phyloP scores from a whole-genome alignment of 768 basidiomycete species.

The Cystobasidium onofrii region DNA sequence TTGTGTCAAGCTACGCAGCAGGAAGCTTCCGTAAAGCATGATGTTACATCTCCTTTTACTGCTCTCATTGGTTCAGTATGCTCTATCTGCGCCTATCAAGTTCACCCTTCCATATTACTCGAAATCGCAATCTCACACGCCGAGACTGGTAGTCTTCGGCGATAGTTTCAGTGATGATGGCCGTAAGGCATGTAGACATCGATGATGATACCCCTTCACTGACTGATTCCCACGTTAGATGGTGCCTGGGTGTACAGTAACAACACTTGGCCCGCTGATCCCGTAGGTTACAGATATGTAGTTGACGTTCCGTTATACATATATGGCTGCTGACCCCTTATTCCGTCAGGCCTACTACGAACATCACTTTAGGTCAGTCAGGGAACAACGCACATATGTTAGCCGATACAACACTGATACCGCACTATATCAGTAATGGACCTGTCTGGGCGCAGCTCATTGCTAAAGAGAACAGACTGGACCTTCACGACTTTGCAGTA shows the following conservation, averaged over 20 bases:
- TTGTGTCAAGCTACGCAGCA: background rate
- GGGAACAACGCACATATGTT: too few species aligned
- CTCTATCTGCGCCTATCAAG: background rate
- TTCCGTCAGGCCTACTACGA: constrained; percentile 1
- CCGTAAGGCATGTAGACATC: background rate
- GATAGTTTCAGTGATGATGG: constrained; percentile 1
- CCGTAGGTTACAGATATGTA: too few species aligned
- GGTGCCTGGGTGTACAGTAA: constrained; percentile 8
- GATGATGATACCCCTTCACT: too few species aligned
- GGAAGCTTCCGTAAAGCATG: background rate
- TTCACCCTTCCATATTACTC: background rate
- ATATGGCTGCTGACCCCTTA: too few species aligned
- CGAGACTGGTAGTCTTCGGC: constrained; percentile 7
- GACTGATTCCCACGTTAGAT: background rate
- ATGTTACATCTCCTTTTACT: background rate
- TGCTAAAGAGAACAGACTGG: background rate
- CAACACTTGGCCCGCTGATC: constrained; percentile 1
- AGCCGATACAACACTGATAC: too few species aligned
- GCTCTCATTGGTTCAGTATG: background rate
- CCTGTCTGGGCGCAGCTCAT: constrained; percentile 5
- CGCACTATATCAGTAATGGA: background rate
- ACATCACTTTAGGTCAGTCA: constrained; percentile 6
- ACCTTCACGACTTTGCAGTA: constrained; percentile 1
- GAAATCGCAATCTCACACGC: background rate
- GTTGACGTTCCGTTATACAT: too few species aligned